Evolutionary conservation across 108 stramenopile species (phyloP).

Genomic region (Discostella stelligeroides): DNA sequence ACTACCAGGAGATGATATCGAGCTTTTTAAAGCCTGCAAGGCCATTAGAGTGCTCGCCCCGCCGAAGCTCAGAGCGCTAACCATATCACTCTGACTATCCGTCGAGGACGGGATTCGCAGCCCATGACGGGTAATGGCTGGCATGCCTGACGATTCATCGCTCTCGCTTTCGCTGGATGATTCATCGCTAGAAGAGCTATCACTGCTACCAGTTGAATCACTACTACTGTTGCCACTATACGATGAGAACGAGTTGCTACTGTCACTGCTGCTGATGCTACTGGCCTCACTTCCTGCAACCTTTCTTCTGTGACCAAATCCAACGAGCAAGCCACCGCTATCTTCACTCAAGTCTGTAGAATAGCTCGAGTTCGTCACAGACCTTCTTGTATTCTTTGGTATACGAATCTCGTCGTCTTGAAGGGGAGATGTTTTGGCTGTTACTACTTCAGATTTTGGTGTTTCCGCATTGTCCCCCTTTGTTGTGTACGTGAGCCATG

Average conservation of each 20-base stretch:
- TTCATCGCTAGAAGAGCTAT: slow-evolving; percentile 3
- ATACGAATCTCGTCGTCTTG: slow-evolving; percentile 8
- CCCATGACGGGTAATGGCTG: slow-evolving; percentile 34
- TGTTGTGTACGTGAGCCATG: slow-evolving; percentile 6
- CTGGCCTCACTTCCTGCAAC: slow-evolving; percentile 4
- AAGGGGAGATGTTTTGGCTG: slow-evolving; percentile 3
- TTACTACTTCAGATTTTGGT: background rate
- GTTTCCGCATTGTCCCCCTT: slow-evolving; percentile 5
- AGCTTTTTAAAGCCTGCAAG: slow-evolving; percentile 11
- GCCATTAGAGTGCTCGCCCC: slow-evolving; percentile 48
- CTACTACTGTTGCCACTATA: slow-evolving; percentile 24
- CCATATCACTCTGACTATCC: slow-evolving; percentile 22
- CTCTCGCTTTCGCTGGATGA: slow-evolving; percentile 18
- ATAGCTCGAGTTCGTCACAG: slow-evolving; percentile 11
- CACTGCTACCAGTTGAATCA: slow-evolving; percentile 9
- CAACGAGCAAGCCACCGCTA: slow-evolving; percentile 40
- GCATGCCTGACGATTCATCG: slow-evolving; percentile 21
- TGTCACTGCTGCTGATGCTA: slow-evolving; percentile 11
- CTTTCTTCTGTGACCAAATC: slow-evolving; percentile 37
- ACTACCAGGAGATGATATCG: slow-evolving; percentile 8
- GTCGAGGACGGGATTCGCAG: slow-evolving; percentile 10
- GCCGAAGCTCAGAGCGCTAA: slow-evolving; percentile 50
- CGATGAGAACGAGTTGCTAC: slow-evolving; percentile 20
- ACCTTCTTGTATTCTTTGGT: background rate
- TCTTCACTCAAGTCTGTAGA: slow-evolving; percentile 41